Evolutionary conservation across 805 yeast species (phyloP).

Genomic region (Hanseniaspora guilliermondii): DNA sequence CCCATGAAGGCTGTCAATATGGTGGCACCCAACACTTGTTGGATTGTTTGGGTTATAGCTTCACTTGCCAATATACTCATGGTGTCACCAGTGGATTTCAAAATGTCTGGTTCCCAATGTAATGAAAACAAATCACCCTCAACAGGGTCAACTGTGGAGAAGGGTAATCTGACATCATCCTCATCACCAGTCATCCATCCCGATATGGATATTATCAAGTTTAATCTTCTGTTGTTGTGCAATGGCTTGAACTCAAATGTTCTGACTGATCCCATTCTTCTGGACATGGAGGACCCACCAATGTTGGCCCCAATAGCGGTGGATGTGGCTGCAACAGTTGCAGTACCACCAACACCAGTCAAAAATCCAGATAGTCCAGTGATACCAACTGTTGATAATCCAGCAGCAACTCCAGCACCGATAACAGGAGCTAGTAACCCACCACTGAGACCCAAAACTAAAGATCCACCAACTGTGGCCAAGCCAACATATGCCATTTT

Average conservation of each 20-base stretch:
- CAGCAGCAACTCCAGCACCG: conserved; percentile 97
- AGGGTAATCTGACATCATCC: conserved; percentile 94
- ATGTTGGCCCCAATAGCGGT: conserved; percentile 82
- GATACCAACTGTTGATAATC: conserved; percentile 86
- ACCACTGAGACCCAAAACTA: conserved; percentile 87
- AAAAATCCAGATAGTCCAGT: conserved; percentile 85
- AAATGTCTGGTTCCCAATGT: conserved; percentile 97
- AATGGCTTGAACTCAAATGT: conserved; percentile 90
- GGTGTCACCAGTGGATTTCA: conserved; percentile 91
- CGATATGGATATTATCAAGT: conserved; percentile 73
- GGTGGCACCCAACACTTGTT: conserved; percentile 88
- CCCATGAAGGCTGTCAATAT: conserved; percentile 81
- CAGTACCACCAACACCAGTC: conserved; percentile 95
- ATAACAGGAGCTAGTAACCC: conserved; percentile 94
- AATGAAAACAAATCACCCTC: conserved; percentile 92
- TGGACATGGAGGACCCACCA: conserved; percentile 73
- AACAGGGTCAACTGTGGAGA: conserved; percentile 91
- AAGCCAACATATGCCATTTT: conserved; percentile 79
- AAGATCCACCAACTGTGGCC: conserved; percentile 92
- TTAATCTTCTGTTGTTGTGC: conserved; percentile 80
- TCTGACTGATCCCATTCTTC: conserved; percentile 80
- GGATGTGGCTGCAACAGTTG: conserved; percentile 84
- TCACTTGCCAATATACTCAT: conserved; percentile 87
- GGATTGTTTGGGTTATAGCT: conserved; percentile 82
- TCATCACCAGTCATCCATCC: conserved; percentile 96